phyloP scores from a whole-genome alignment of 2,329 filamentous ascomycete genomes.

The Aspergillus fischeri region DNA sequence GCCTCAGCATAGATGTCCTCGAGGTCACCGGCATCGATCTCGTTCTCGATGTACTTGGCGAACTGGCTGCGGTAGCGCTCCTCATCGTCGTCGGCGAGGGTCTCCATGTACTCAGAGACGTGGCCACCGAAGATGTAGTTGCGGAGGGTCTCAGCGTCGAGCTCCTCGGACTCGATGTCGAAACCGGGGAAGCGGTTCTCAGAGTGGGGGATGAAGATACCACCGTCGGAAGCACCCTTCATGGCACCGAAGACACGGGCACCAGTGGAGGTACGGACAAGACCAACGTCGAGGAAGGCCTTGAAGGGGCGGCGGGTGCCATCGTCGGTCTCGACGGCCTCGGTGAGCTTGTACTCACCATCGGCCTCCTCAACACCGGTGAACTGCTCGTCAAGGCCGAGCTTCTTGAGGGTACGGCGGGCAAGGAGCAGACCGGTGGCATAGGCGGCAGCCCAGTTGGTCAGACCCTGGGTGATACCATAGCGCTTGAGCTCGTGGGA shows the following conservation, averaged over 20 bases:
- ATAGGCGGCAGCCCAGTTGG: slow-evolving; percentile 99
- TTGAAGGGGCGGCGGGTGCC: slow-evolving; percentile 95
- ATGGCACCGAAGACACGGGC: slow-evolving; percentile 98
- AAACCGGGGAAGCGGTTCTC: slow-evolving; percentile 99
- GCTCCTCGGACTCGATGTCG: slow-evolving; percentile 97
- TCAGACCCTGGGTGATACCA: slow-evolving; percentile 96
- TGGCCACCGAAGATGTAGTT: slow-evolving; percentile 99
- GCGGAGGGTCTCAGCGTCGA: slow-evolving; percentile 93
- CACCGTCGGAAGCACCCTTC: slow-evolving; percentile 99
- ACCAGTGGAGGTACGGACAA: slow-evolving; percentile 94
- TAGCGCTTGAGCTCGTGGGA: slow-evolving; percentile 97
- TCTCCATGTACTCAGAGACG: slow-evolving; percentile 99
- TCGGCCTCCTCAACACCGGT: slow-evolving; percentile 93
- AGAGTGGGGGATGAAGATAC: slow-evolving; percentile 94
- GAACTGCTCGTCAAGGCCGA: slow-evolving; percentile 90
- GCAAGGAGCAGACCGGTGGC: slow-evolving; percentile 94
- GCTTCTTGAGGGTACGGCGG: slow-evolving; percentile 95
- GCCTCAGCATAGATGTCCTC: slow-evolving; percentile 96
- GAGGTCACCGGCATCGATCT: slow-evolving; percentile 90
- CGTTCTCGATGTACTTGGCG: slow-evolving; percentile 94
- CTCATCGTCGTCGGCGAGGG: slow-evolving; percentile 97
- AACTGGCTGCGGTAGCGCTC: slow-evolving; percentile 99
- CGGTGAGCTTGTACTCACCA: slow-evolving; percentile 93
- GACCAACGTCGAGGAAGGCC: slow-evolving; percentile 96
- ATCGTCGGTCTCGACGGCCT: slow-evolving; percentile 86